Evolutionary conservation across 805 yeast genomes (phyloP).

Genomic region (Clavispora asparagi): DNA sequence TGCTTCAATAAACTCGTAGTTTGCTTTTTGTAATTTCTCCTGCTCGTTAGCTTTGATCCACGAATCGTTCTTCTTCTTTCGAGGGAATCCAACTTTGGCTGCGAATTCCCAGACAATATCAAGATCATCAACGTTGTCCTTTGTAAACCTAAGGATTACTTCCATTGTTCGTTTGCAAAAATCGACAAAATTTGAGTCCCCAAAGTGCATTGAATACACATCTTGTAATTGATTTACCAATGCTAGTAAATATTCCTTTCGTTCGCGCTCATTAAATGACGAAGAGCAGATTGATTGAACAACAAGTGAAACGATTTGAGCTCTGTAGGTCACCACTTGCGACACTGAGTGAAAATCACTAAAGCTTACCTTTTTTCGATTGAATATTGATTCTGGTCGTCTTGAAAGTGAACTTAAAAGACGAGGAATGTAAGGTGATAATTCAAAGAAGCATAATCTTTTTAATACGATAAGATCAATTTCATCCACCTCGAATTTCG

Average conservation of each 20-base stretch:
- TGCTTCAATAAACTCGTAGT: slow-evolving; percentile 20
- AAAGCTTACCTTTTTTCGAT: not conserved
- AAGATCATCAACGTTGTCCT: slow-evolving; percentile 7
- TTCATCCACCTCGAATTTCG: slow-evolving; percentile 1
- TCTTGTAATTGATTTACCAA: slow-evolving; percentile 19
- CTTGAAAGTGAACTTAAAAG: slow-evolving; percentile 17
- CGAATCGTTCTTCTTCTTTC: slow-evolving; percentile 16
- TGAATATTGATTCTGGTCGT: slow-evolving; percentile 14
- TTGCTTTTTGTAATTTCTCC: slow-evolving; percentile 21
- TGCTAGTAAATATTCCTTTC: slow-evolving; percentile 15
- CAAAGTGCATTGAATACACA: slow-evolving; percentile 23
- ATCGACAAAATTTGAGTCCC: slow-evolving; percentile 23
- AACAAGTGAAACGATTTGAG: slow-evolving; percentile 15
- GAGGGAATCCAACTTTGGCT: slow-evolving; percentile 25
- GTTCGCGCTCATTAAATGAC: slow-evolving; percentile 2
- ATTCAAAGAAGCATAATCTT: slow-evolving; percentile 20
- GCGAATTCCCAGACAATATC: slow-evolving; percentile 16
- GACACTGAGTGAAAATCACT: not conserved
- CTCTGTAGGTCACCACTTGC: not conserved
- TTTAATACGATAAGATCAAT: slow-evolving; percentile 17
- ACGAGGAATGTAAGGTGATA: slow-evolving; percentile 22
- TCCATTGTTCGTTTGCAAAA: slow-evolving; percentile 25
- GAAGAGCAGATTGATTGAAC: slow-evolving; percentile 15
- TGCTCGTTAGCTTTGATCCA: slow-evolving; percentile 20
- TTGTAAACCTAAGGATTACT: slow-evolving; percentile 16